phyloP scores from a whole-genome alignment of 768 basidiomycete species.

The Inosperma sp. region DNA sequence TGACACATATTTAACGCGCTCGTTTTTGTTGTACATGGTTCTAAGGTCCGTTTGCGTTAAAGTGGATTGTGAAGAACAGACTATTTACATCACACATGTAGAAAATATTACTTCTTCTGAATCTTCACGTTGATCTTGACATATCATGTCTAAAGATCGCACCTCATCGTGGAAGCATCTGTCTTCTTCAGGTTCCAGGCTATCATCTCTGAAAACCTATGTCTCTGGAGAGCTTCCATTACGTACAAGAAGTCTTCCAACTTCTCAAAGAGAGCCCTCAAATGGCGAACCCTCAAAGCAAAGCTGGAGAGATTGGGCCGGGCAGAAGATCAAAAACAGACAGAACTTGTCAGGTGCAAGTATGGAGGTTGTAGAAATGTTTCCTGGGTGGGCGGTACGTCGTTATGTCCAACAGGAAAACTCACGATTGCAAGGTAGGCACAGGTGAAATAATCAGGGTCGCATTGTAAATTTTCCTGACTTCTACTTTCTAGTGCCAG shows the following conservation, averaged over 20 bases:
- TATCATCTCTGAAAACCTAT: conserved; percentile 46
- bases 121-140: not conserved
- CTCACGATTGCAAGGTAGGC: conserved; percentile 8
- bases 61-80: too few species aligned
- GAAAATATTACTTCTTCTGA: not conserved
- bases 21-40: too few species aligned
- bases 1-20: too few species aligned
- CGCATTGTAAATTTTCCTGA: not conserved
- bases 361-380: conserved; percentile 31
- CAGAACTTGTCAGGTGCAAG: conserved; percentile 13
- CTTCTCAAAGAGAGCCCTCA: too few species aligned
- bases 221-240: conserved; percentile 41
- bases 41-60: too few species aligned
- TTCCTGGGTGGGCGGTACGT: conserved; percentile 79
- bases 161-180: conserved; percentile 32
- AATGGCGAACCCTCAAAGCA: too few species aligned
- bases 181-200: conserved; percentile 28
- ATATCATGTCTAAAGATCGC: conserved; percentile 37
- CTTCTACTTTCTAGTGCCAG: conserved; percentile 14
- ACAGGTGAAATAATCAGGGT: not conserved
- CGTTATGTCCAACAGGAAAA: conserved; percentile 33
- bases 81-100: too few species aligned
- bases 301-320: conserved; percentile 61
- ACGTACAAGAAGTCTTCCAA: too few species aligned
- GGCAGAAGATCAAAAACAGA: conserved; percentile 44